Conservation (phyloP, 176 grass and related monocot species). For the Panicum miliaceum region DNA sequence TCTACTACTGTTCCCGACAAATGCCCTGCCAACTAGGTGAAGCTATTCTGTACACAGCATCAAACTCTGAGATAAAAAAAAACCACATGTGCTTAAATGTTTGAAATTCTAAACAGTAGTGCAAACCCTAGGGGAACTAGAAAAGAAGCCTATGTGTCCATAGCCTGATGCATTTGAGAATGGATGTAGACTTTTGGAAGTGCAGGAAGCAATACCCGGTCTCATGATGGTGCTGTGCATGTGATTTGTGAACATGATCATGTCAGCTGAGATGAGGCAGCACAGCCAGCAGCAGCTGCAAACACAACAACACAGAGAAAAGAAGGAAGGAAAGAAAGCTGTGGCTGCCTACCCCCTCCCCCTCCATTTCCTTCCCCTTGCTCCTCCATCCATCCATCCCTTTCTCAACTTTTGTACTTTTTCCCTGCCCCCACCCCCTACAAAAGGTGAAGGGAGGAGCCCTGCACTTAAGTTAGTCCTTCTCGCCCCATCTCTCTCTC, state of each 20-base stretch:
- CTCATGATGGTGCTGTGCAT: neutral
- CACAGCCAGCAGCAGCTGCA: neutral
- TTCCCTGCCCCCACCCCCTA: slow-evolving; percentile 42
- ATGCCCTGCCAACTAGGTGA: neutral
- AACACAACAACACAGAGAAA: neutral
- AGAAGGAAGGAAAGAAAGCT: neutral
- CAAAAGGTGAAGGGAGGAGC: slow-evolving; percentile 43
- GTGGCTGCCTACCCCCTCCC: neutral
- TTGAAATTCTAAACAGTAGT: neutral
- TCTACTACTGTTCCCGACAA: fast-evolving
- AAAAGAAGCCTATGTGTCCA: neutral
- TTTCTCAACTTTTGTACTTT: slow-evolving; percentile 52
- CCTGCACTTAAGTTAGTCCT: slow-evolving; percentile 34
- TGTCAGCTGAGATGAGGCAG: slow-evolving; percentile 63
- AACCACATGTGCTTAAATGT: neutral
- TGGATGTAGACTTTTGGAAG: neutral
- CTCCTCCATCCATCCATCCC: slow-evolving; percentile 39
- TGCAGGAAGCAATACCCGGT: slow-evolving; percentile 27
- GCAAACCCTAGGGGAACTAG: fast-evolving
- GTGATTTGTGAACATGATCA: slow-evolving; percentile 32
- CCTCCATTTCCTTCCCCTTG: neutral
- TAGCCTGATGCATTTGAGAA: neutral
- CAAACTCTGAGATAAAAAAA: neutral
- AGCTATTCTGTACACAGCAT: neutral
- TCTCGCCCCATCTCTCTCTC: neutral